Conservation (phyloP, 139 green algal species). For the Bryopsis sp. region DNA sequence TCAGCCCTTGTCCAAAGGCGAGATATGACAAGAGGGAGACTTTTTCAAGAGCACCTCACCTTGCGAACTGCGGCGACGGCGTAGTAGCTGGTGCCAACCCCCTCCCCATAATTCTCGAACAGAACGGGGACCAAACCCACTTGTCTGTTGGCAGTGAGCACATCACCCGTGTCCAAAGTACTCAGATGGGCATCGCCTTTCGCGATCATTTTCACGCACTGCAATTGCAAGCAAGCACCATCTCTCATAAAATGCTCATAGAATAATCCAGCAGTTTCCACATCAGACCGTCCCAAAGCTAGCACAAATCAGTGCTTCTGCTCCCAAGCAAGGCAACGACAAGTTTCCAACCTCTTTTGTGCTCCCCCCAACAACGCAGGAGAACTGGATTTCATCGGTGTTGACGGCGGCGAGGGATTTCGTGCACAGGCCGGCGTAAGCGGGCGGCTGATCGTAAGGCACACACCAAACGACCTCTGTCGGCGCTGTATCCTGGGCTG, state of each 20-base stretch:
- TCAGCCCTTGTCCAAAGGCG: not conserved
- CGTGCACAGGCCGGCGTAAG: too few species aligned
- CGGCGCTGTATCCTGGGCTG: too few species aligned
- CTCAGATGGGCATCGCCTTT: conserved; percentile 9
- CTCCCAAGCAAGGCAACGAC: too few species aligned
- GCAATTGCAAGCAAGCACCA: too few species aligned
- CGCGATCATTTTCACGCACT: not conserved
- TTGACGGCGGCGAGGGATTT: not conserved
- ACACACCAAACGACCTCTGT: too few species aligned
- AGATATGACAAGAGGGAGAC: not conserved
- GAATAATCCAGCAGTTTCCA: too few species aligned
- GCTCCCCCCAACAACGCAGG: not conserved
- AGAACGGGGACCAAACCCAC: not conserved
- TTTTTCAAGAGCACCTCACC: too few species aligned
- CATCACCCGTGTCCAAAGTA: conserved; percentile 1
- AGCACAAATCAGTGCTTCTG: too few species aligned
- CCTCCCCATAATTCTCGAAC: not conserved
- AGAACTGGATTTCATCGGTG: conserved; percentile 4
- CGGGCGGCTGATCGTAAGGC: too few species aligned
- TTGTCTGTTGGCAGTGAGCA: conserved; percentile 2
- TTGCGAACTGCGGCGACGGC: conserved; percentile 8
- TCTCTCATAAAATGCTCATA: too few species aligned
- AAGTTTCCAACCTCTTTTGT: not conserved
- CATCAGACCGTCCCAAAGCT: too few species aligned
- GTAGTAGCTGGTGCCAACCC: conserved; percentile 2